Evolutionary conservation across 1,139 yeast genomes (phyloP).

Genomic region (Blastobotrys arbuscula): DNA sequence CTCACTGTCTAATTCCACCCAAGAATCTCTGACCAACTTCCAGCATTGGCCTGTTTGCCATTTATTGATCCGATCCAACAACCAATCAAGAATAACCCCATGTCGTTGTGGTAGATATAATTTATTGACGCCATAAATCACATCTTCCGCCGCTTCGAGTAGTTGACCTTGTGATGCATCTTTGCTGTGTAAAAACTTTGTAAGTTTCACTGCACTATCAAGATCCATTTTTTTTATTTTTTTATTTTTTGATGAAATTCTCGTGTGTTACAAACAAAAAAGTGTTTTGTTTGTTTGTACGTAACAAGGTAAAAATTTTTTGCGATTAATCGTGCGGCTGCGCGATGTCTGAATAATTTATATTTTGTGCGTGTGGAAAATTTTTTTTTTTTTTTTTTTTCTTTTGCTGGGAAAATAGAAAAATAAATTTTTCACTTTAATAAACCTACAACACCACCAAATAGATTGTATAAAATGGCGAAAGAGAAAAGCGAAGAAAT

Average conservation of each 20-base stretch:
- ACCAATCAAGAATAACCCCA: constrained; percentile 56
- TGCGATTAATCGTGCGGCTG: constrained; percentile 12
- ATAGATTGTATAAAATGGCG: background rate
- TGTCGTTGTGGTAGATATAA: constrained; percentile 58
- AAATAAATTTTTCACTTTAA: background rate
- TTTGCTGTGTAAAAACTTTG: constrained; percentile 59
- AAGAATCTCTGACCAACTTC: constrained; percentile 2
- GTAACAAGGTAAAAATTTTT: background rate
- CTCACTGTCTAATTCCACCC: constrained; percentile 14
- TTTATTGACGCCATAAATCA: constrained; percentile 39
- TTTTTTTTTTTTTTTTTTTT: background rate
- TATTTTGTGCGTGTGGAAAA: background rate
- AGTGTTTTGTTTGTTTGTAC: too few species aligned
- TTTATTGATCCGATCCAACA: constrained; percentile 53
- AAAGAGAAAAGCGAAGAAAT: constrained; percentile 1
- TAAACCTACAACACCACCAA: background rate
- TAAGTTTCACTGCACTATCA: constrained; percentile 52
- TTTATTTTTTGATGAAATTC: too few species aligned
- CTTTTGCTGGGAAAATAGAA: background rate
- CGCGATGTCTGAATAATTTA: too few species aligned
- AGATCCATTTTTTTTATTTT: constrained; percentile 16
- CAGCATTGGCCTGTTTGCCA: constrained; percentile 11
- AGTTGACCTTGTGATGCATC: constrained; percentile 40
- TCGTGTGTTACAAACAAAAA: background rate
- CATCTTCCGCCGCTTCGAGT: constrained; percentile 38